Conservation (phyloP, 1,284 basidiomycete genomes). For the Trichosporon inkin region DNA sequence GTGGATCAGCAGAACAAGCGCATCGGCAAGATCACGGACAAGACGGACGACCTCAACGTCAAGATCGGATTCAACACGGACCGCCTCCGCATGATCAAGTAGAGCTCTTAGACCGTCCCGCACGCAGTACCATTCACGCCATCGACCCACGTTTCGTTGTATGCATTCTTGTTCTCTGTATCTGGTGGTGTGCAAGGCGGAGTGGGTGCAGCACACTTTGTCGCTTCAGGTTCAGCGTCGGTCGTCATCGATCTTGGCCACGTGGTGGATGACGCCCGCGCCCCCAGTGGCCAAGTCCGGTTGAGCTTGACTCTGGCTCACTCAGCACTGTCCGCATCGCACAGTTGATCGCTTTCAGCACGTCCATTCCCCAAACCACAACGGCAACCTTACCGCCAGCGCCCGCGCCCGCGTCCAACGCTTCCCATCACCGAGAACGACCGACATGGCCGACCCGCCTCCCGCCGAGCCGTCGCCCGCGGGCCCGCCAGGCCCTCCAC, state of each 20-base stretch:
- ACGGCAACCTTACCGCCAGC: not conserved
- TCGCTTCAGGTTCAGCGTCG: not conserved
- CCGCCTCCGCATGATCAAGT: conserved; percentile 47
- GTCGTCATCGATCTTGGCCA: too few relatives aligned
- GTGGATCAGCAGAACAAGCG: conserved; percentile 48
- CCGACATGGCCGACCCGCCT: not conserved
- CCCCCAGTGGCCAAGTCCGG: too few relatives aligned
- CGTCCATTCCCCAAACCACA: too few relatives aligned
- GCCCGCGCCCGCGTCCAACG: not conserved
- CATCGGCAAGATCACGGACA: conserved; percentile 48
- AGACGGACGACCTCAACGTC: conserved; percentile 51
- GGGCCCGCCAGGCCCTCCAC: conserved; percentile 27
- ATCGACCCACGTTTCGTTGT: not conserved
- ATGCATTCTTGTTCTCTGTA: not conserved
- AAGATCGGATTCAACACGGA: conserved; percentile 49
- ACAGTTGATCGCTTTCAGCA: too few relatives aligned
- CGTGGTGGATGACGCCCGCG: too few relatives aligned
- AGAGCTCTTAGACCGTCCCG: conserved; percentile 4
- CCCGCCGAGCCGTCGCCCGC: not conserved
- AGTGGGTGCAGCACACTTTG: not conserved
- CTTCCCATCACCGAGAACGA: not conserved
- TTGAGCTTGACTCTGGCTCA: too few relatives aligned
- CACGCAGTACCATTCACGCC: not conserved
- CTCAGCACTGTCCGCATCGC: too few relatives aligned
- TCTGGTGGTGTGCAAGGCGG: not conserved